Evolutionary conservation across 148 eudicot genomes (phyloP), one percentile per base, ranked within the genome.

Genomic region (Rhododendron williamsianum): DNA sequence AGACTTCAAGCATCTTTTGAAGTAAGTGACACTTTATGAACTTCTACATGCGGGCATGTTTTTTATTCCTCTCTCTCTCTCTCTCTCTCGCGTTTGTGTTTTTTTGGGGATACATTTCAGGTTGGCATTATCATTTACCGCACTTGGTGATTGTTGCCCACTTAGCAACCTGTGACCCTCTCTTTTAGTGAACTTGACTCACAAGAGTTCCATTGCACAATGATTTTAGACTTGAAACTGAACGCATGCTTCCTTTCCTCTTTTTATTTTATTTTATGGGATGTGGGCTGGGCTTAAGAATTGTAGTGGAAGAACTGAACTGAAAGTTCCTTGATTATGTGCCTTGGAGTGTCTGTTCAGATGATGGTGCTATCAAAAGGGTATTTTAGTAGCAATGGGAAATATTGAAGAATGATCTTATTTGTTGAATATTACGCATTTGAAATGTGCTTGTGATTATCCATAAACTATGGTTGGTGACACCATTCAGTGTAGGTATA

Each of bases 1-100:
- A 88, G 99, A 96, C 88, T 96, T 96, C 90, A 96, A 93, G 91
- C 92, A 95, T 85, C 93, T 96, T 82, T 65, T 96, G 84, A 96
- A 95, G 99, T 96, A 92, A 88, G 93, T 12, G 71, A 46, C 74
- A 25, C 80, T 4, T 82, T 1, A 13, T 76, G 23, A 19, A 56
- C 46, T 30, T 16, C n/a, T 72, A 56, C 36, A 65, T 33, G 0
- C 36, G 3, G 38, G 21, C 1, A 38, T 2, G 25, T 56, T 36
- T 18, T 21, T 9, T 21, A 18, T 38, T 41, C 23, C 30, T 10
- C 27, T 69, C 30, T 11, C 27, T 8, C 12, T 38, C 49, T 41
- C 12, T 36, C n/a, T n/a, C n/a, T n/a, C 78, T 12, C 35, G 2
- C 9, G 8, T 11, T 13, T 43, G 6, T 41, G 7, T 1, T 45